A percentile compares a stretch with the other conserved stretches of the same genome.
Conservation (phyloP, 257 asterid species). For the Craterostigma plantagineum region DNA sequence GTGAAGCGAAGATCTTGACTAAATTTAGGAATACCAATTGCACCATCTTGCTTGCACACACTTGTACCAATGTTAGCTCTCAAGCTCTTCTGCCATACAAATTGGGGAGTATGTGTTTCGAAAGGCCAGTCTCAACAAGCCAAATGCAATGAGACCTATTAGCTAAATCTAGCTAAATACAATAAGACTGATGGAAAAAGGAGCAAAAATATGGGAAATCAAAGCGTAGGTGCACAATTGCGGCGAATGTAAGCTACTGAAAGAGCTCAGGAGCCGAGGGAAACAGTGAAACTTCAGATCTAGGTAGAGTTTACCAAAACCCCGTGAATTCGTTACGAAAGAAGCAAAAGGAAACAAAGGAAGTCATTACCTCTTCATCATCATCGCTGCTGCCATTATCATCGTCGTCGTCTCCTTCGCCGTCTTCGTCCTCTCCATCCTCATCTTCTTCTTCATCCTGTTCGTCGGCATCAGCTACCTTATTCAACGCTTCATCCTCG, state of each 20-base stretch:
- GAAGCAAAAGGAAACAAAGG: not conserved
- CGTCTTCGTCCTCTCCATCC: constrained; percentile 26
- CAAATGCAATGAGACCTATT: too few relatives aligned
- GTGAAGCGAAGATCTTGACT: too few relatives aligned
- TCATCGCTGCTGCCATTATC: constrained; percentile 32
- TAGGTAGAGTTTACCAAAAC: not conserved
- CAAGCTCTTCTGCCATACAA: too few relatives aligned
- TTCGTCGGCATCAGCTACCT: constrained; percentile 19
- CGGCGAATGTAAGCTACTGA: not conserved
- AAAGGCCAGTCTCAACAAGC: too few relatives aligned
- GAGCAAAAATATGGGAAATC: not conserved
- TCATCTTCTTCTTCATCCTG: constrained; percentile 31
- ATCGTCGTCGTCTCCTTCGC: constrained; percentile 32
- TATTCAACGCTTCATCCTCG: constrained; percentile 10
- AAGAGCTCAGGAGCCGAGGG: not conserved
- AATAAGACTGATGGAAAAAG: too few relatives aligned
- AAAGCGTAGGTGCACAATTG: not conserved
- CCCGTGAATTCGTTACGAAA: not conserved
- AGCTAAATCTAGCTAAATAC: too few relatives aligned
- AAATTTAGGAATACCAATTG: too few relatives aligned
- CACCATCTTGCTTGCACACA: too few relatives aligned
- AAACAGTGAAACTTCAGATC: not conserved
- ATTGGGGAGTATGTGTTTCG: too few relatives aligned
- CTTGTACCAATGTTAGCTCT: too few relatives aligned
- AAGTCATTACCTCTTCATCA: constrained; percentile 24